Evolutionary conservation across 768 basidiomycete species (phyloP).

Genomic region (Royoungia palumana): DNA sequence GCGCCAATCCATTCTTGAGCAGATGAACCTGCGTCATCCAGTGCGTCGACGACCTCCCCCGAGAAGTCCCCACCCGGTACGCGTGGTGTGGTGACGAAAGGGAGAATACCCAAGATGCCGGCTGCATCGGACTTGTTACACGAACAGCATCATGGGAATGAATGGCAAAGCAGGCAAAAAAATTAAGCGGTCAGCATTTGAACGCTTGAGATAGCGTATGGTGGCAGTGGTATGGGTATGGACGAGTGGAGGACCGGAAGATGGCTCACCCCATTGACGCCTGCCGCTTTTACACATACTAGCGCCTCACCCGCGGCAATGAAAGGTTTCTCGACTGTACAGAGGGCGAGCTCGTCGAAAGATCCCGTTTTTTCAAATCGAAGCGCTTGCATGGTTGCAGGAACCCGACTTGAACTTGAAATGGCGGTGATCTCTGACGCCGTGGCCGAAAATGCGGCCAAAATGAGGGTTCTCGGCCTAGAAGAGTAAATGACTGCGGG

Average conservation of each 20-base stretch:
- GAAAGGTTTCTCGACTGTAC: conserved; percentile 22
- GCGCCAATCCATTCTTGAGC: conserved; percentile 25
- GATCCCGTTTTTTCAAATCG: conserved; percentile 32
- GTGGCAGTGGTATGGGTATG: too few species aligned
- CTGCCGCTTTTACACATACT: conserved; percentile 31
- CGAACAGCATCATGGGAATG: too few species aligned
- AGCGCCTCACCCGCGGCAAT: conserved; percentile 32
- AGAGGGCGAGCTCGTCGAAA: conserved; percentile 24
- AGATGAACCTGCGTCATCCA: conserved; percentile 21
- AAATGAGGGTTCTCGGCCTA: too few species aligned
- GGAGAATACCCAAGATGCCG: conserved; percentile 24
- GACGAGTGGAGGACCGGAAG: too few species aligned
- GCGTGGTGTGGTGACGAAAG: conserved; percentile 33
- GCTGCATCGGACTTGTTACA: conserved; percentile 29
- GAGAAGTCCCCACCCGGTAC: conserved; percentile 34
- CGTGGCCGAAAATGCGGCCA: too few species aligned
- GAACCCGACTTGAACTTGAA: too few species aligned
- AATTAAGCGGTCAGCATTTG: too few species aligned
- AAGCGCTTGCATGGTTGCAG: conserved; percentile 32
- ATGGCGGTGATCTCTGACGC: too few species aligned
- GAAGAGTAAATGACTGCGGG: too few species aligned
- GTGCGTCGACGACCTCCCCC: conserved; percentile 32
- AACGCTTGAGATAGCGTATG: too few species aligned
- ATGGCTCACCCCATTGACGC: conserved; percentile 30
- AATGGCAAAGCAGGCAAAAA: too few species aligned